Evolutionary conservation across 2,329 filamentous ascomycete genomes (phyloP).

Genomic region (Thelonectria blattea): DNA sequence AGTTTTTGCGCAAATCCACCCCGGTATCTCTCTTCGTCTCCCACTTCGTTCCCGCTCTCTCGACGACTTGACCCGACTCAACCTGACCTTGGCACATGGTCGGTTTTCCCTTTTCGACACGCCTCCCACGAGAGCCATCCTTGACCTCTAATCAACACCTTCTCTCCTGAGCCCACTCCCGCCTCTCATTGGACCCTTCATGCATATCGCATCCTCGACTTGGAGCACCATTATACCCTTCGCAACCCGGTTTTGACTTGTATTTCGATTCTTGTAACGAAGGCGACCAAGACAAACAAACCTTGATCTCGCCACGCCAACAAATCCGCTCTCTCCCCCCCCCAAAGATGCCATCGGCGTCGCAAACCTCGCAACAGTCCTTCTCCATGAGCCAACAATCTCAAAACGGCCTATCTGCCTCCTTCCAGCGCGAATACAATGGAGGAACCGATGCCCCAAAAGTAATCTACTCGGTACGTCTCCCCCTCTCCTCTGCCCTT

Average conservation of each 20-base stretch:
- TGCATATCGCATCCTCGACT: conserved; percentile 14
- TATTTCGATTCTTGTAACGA: not conserved
- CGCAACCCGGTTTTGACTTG: conserved; percentile 8
- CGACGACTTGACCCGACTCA: conserved; percentile 6
- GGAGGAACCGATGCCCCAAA: conserved; percentile 53
- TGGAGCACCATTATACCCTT: conserved; percentile 3
- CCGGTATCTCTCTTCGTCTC: conserved; percentile 13
- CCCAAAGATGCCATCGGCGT: conserved; percentile 49
- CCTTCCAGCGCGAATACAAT: conserved; percentile 46
- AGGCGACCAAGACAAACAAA: conserved; percentile 3
- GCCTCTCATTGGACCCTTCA: conserved; percentile 20
- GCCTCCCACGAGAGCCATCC: conserved; percentile 28
- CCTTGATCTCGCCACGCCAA: not conserved
- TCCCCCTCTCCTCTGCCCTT: not conserved
- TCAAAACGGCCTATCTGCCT: conserved; percentile 48
- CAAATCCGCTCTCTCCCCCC: conserved; percentile 1
- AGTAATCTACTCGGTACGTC: conserved; percentile 64
- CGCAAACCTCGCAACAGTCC: conserved; percentile 62
- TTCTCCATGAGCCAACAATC: conserved; percentile 64
- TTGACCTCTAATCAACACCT: not conserved
- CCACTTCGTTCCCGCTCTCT: conserved; percentile 12
- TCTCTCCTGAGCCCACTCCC: conserved; percentile 11
- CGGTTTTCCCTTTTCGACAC: conserved; percentile 22
- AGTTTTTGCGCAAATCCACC: conserved; percentile 36
- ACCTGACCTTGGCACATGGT: conserved; percentile 33